These are phyloP conservation scores for Dryas integrifolia DNA, from an alignment of 331 rosid species.

Conservation along the genomic window DNA sequence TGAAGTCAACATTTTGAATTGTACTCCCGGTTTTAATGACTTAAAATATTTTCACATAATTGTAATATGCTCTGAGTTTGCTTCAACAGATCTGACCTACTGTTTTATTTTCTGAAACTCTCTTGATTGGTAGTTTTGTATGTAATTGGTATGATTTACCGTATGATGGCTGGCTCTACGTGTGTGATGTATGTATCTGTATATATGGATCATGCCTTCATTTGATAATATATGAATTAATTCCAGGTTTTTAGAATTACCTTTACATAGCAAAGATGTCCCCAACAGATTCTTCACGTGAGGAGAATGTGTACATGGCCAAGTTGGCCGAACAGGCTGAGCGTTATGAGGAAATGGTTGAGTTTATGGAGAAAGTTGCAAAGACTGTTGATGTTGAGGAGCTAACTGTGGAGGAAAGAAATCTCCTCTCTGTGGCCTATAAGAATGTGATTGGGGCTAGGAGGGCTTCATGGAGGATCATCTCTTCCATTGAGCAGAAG, in stretches of 20 bases:
- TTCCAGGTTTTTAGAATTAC: slow-evolving; percentile 23
- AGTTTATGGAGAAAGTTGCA: slow-evolving; percentile 92
- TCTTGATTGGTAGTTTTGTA: background rate
- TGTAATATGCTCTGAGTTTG: background rate
- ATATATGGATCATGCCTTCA: background rate
- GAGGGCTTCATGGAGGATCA: slow-evolving; percentile 98
- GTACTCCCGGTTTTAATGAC: background rate
- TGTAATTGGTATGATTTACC: background rate
- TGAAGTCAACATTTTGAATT: background rate
- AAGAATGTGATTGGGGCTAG: slow-evolving; percentile 94
- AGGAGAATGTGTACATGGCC: slow-evolving; percentile 86
- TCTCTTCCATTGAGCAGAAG: slow-evolving; percentile 95
- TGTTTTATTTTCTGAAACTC: background rate
- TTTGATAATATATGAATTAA: background rate
- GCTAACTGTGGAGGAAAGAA: slow-evolving; percentile 84
- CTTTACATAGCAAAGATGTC: slow-evolving; percentile 33
- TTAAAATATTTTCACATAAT: background rate
- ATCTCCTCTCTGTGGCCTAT: slow-evolving; percentile 91
- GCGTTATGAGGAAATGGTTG: slow-evolving; percentile 91
- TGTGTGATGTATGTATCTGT: background rate
- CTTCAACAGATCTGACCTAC: slow-evolving; percentile 9
- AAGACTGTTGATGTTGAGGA: slow-evolving; percentile 80
- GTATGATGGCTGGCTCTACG: background rate
- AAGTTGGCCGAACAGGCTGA: slow-evolving; percentile 91
- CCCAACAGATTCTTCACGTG: slow-evolving; percentile 58